Evolutionary conservation across 2,329 filamentous ascomycete species (phyloP), one percentile per base, ranked within the genome.

Genomic region (Beauveria asiatica): DNA sequence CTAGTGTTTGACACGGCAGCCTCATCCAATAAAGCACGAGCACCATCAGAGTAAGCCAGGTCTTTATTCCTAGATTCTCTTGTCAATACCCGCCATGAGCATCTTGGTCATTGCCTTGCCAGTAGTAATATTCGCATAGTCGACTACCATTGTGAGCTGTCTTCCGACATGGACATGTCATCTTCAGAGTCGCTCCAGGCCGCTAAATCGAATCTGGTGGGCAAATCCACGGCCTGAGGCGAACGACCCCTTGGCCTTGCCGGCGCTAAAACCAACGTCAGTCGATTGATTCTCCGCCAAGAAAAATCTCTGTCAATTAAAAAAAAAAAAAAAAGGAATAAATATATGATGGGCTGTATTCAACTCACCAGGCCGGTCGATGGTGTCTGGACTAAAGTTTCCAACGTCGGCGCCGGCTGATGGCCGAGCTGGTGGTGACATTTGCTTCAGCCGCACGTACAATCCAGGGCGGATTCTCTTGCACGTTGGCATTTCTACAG

Each of bases 11-110:
- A 57, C 19, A 10, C 42, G 10, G 16, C 30, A 48, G 44, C 42
- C 23, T 39, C 90, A 95, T 78, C 90, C 90, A 0, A 84, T 94
- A 66, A 94, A 95, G 76, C 80, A 75, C 70, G 82, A 84, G 70
- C 76, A 78, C 64, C 79, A 23, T 71, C 69, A 16, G 78, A 82
- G 44, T 59, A 30, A 52, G 11, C 19, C 19, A 1, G 33, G 23
- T 25, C 19, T 48, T 11, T 7, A n/a, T 37, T 21, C 16, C 3
- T 39, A 21, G 27, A 16, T 5, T 21, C 6, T 27, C 6, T 21
- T 37, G 2, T 39, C 25, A 48, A 57, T 39, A 49, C 49, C 37
- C 30, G 41, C 11, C 33, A 6, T 37, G 33, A 37, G 33, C 33
- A 16, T 37, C 33, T 37, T 37, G 5, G 11, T 3, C 33, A 6